A percentile compares a stretch with the other conserved stretches of the same genome.
Evolutionary conservation across 1,284 basidiomycete genomes (phyloP).

Genomic region (Cutaneotrichosporon curvatum): DNA sequence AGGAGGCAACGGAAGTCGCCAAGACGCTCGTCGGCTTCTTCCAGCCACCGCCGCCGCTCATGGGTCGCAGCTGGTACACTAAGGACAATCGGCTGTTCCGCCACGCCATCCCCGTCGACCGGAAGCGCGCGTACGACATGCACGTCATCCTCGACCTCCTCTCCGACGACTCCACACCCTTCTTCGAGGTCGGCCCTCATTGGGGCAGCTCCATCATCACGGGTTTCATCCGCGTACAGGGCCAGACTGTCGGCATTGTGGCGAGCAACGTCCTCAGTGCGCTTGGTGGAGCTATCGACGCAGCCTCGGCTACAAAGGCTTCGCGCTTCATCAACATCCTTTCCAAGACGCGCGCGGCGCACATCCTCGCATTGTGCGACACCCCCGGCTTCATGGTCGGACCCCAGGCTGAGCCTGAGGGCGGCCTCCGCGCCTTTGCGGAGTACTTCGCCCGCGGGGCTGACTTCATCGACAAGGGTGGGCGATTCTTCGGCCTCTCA

Average conservation of each 20-base stretch:
- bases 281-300: conserved; percentile 17
- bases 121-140: conserved; percentile 19
- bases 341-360: conserved; percentile 11
- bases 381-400: conserved; percentile 21
- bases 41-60: conserved; percentile 2
- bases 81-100: conserved; percentile 15
- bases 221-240: conserved; percentile 15
- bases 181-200: conserved; percentile 16
- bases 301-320: conserved; percentile 11
- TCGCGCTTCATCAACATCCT: conserved; percentile 16
- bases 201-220: conserved; percentile 18
- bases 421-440: conserved; percentile 14
- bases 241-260: conserved; percentile 14
- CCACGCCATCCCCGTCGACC: conserved; percentile 14
- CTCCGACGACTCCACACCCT: conserved; percentile 16
- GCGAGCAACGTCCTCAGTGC: conserved; percentile 14
- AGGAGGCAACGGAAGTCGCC: conserved; percentile 12
- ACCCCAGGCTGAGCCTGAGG: conserved; percentile 13
- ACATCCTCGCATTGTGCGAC: conserved; percentile 16
- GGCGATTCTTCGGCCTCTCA: conserved; percentile 15
- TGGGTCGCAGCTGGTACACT: conserved; percentile 1
- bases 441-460: conserved; percentile 16
- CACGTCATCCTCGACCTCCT: conserved; percentile 12
- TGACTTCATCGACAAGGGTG: conserved; percentile 12
- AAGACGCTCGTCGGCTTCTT: conserved; percentile 16